Conservation (phyloP, 2,329 filamentous ascomycete genomes). For the Xylariaceae sp. region DNA sequence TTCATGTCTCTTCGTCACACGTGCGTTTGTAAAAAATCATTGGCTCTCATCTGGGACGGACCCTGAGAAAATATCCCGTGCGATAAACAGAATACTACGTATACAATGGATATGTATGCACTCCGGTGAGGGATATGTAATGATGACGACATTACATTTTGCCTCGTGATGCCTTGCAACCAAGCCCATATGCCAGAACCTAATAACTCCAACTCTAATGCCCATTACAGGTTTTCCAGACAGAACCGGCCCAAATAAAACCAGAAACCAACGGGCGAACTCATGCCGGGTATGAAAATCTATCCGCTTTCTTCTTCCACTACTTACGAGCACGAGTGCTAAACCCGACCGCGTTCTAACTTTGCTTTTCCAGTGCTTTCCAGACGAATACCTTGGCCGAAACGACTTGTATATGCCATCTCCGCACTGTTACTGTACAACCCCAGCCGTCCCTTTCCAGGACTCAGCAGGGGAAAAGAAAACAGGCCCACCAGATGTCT, state of each 20-base stretch:
- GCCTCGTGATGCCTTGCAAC: not conserved
- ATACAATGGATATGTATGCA: no score
- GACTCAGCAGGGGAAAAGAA: slow-evolving; percentile 20
- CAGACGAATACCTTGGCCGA: not conserved
- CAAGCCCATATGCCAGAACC: not conserved
- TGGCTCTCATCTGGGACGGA: no score
- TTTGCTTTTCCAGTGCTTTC: not conserved
- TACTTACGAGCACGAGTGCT: not conserved
- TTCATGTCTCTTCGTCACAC: no score
- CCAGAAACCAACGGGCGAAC: not conserved
- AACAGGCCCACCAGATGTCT: slow-evolving; percentile 2
- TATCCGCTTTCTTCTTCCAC: not conserved
- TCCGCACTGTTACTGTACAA: not conserved
- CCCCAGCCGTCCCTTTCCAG: slow-evolving; percentile 16
- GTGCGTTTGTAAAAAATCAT: no score
- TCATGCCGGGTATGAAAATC: not conserved
- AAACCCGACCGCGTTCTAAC: not conserved
- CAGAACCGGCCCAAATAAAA: not conserved
- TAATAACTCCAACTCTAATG: not conserved
- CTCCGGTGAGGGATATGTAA: not conserved
- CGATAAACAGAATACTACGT: no score
- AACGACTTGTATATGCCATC: not conserved
- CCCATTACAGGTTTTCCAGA: not conserved
- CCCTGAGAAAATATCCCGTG: no score
- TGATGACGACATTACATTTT: not conserved